A percentile compares a stretch with the other conserved stretches of the same genome.
Conservation (phyloP, 2,329 filamentous ascomycete species). For the Aspergillus candidus region DNA sequence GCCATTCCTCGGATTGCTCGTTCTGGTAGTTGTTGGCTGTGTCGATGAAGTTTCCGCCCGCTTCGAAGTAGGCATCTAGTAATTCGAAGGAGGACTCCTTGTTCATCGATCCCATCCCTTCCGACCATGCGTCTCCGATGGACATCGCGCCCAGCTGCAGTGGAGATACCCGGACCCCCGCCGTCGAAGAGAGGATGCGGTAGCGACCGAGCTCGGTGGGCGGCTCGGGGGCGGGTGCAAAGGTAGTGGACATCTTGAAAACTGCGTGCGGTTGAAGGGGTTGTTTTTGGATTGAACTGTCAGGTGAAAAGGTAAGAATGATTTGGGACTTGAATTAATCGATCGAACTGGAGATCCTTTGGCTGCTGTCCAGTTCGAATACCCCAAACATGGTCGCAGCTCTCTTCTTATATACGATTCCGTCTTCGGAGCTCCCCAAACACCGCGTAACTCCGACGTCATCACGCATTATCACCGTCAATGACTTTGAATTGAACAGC, state of each 20-base stretch:
- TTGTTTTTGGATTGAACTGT: too few relatives aligned
- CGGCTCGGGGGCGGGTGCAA: constrained; percentile 30
- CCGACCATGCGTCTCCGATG: constrained; percentile 38
- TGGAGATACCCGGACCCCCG: constrained; percentile 61
- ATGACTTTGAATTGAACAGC: not conserved
- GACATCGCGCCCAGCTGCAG: constrained; percentile 42
- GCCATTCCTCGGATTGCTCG: constrained; percentile 58
- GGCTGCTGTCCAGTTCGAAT: too few relatives aligned
- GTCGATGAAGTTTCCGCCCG: constrained; percentile 70
- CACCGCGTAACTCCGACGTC: not conserved
- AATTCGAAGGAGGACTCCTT: constrained; percentile 58
- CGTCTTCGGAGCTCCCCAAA: not conserved
- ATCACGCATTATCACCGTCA: not conserved
- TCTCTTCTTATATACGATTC: not conserved
- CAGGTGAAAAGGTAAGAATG: too few relatives aligned
- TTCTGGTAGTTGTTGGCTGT: constrained; percentile 64
- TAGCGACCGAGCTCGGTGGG: constrained; percentile 59
- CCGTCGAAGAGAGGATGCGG: constrained; percentile 60
- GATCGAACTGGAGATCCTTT: not conserved
- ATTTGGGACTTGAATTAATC: not conserved
- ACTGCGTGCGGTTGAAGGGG: not conserved
- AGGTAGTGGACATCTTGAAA: not conserved
- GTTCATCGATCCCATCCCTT: constrained; percentile 58
- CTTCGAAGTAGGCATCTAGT: constrained; percentile 59
- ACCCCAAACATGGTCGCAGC: too few relatives aligned